A percentile compares a stretch with the other conserved stretches of the same genome.
Evolutionary conservation across 164 flowering plant species (phyloP).

Genomic region (Sedum album): DNA sequence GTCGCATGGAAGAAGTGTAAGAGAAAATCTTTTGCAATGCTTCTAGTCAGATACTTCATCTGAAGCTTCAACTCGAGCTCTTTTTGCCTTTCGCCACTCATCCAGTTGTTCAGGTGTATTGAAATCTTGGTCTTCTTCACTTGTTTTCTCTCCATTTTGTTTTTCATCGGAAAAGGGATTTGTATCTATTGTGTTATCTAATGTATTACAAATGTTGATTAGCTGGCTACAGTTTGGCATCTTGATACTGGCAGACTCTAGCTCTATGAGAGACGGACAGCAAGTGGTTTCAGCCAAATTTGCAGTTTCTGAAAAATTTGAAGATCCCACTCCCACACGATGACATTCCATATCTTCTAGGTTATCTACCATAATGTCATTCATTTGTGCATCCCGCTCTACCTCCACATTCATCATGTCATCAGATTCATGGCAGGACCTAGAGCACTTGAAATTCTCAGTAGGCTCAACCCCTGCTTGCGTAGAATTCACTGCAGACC

Average conservation of each 20-base stretch:
- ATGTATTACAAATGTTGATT: not conserved
- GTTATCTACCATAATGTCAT: not conserved
- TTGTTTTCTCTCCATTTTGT: not conserved
- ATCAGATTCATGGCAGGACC: not conserved
- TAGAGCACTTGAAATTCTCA: not conserved
- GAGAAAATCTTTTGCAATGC: not conserved
- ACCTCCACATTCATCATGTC: not conserved
- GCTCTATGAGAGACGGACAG: not conserved
- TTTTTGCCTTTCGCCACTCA: not conserved
- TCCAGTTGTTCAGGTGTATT: not conserved
- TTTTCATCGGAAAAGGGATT: not conserved
- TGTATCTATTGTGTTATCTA: not conserved
- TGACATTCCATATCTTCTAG: not conserved
- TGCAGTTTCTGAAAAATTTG: not conserved
- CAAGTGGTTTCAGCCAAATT: not conserved
- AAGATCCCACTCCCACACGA: conserved; percentile 1
- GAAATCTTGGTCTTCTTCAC: not conserved
- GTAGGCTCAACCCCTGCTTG: not conserved
- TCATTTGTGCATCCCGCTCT: not conserved
- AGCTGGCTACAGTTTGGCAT: not conserved
- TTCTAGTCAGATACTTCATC: not conserved
- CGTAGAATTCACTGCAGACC: not conserved
- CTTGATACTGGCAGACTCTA: not conserved
- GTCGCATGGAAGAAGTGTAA: not conserved
- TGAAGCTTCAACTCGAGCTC: not conserved